phyloP scores from a whole-genome alignment of 1,139 yeast genomes.

The Yamadazyma membranifaciens region DNA sequence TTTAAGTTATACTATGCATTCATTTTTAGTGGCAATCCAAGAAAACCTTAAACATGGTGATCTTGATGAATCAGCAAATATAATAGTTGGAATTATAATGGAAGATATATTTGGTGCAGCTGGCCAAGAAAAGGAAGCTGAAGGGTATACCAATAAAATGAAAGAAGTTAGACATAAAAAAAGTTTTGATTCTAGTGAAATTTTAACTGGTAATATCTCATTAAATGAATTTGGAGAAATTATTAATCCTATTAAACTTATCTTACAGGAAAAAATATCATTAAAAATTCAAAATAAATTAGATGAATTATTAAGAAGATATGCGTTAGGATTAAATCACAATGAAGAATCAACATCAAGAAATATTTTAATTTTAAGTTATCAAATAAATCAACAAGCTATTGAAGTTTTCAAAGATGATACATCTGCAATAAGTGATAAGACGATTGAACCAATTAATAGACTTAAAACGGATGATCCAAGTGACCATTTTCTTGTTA shows the following conservation, averaged over 20 bases:
- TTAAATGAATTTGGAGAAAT: slow-evolving; percentile 59
- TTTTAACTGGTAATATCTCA: slow-evolving; percentile 65
- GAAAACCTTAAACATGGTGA: slow-evolving; percentile 62
- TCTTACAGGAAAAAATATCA: slow-evolving; percentile 65
- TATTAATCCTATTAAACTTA: slow-evolving; percentile 66
- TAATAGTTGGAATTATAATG: slow-evolving; percentile 75
- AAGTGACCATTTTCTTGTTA: slow-evolving; percentile 68
- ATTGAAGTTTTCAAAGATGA: slow-evolving; percentile 23
- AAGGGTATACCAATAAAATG: slow-evolving; percentile 82
- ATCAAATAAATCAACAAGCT: slow-evolving; percentile 66
- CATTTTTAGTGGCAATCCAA: slow-evolving; percentile 56
- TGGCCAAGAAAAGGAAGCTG: slow-evolving; percentile 93
- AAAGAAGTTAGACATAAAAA: slow-evolving; percentile 89
- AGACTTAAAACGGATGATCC: slow-evolving; percentile 13
- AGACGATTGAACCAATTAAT: slow-evolving; percentile 8
- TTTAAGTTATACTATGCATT: slow-evolving; percentile 82
- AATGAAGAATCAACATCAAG: slow-evolving; percentile 61
- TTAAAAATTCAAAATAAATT: slow-evolving; percentile 71
- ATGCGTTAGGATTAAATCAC: slow-evolving; percentile 72
- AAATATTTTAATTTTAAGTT: slow-evolving; percentile 68
- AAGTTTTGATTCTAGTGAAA: slow-evolving; percentile 84
- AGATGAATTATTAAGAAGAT: slow-evolving; percentile 75
- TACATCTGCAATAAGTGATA: slow-evolving; percentile 12
- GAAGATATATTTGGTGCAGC: slow-evolving; percentile 92
- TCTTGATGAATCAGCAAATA: slow-evolving; percentile 62